Conservation (phyloP, 2,329 filamentous ascomycete species). For the Clarireedia paspali region DNA sequence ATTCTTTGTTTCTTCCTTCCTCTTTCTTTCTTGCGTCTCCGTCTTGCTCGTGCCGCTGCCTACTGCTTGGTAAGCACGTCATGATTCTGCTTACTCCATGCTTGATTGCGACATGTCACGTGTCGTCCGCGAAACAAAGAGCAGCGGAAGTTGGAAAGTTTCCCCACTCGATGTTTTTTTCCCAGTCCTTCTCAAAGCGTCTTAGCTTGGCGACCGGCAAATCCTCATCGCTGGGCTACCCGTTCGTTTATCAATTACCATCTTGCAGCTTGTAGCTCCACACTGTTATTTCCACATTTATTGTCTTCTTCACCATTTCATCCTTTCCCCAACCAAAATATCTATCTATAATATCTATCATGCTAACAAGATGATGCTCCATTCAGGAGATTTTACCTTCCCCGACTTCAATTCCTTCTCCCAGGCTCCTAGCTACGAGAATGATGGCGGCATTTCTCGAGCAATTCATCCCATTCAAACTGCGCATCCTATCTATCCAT, state of each 20-base stretch:
- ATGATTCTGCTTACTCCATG: neutral
- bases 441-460: slow-evolving; percentile 10
- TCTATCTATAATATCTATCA: neutral
- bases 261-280: slow-evolving; percentile 5
- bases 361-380: slow-evolving; percentile 23
- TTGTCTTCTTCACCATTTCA: slow-evolving; percentile 1
- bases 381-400: slow-evolving; percentile 27
- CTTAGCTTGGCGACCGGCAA: slow-evolving; percentile 1
- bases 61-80: slow-evolving; percentile 9
- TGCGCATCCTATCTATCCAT: slow-evolving; percentile 13
- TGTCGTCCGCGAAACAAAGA: slow-evolving; percentile 13
- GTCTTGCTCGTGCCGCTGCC: neutral
- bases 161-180: neutral
- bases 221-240: neutral
- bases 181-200: neutral
- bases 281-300: slow-evolving; percentile 5
- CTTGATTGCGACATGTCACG: slow-evolving; percentile 24
- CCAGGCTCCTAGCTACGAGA: slow-evolving; percentile 15
- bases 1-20: neutral
- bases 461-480: slow-evolving; percentile 16
- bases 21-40: neutral
- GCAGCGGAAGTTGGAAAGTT: neutral
- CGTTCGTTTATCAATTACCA: neutral
- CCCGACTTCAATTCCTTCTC: slow-evolving; percentile 26
- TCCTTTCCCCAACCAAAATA: neutral